Percentiles rank a stretch among this genome's conserved stretches.
Evolutionary conservation across 148 eudicot species (phyloP).

Genomic region (Chenopodium berlandieri): DNA sequence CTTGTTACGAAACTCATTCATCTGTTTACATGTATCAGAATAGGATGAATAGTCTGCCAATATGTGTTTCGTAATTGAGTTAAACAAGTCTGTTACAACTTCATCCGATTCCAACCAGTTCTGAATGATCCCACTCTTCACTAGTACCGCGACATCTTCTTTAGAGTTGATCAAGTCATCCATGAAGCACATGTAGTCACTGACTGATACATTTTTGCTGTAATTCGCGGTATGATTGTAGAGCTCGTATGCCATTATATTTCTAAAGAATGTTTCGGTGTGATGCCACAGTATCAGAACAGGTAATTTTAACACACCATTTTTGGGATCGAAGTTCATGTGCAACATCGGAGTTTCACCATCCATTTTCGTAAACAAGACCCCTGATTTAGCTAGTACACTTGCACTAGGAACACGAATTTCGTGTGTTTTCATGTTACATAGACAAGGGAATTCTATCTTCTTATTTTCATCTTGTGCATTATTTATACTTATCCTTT

Average conservation of each 20-base stretch:
- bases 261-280: constrained; percentile 25
- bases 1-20: constrained; percentile 8
- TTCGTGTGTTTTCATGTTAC: constrained; percentile 17
- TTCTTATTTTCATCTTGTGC: too few species aligned
- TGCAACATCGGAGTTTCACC: constrained; percentile 4
- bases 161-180: constrained; percentile 23
- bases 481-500: background rate
- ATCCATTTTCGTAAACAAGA: background rate
- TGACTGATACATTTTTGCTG: background rate
- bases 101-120: constrained; percentile 27
- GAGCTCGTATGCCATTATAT: constrained; percentile 21
- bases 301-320: constrained; percentile 12
- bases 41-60: constrained; percentile 23
- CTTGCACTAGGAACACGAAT: constrained; percentile 5
- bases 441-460: constrained; percentile 15
- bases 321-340: background rate
- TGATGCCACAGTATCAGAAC: constrained; percentile 24
- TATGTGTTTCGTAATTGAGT: constrained; percentile 20
- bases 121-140: constrained; percentile 14
- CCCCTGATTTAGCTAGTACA: constrained; percentile 19
- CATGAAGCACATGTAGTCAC: constrained; percentile 28
- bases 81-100: constrained; percentile 12
- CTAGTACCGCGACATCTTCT: constrained; percentile 22
- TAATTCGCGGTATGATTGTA: constrained; percentile 15
- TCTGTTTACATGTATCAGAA: background rate